phyloP scores from a whole-genome alignment of 768 basidiomycete genomes.

The Galerina sulciceps region DNA sequence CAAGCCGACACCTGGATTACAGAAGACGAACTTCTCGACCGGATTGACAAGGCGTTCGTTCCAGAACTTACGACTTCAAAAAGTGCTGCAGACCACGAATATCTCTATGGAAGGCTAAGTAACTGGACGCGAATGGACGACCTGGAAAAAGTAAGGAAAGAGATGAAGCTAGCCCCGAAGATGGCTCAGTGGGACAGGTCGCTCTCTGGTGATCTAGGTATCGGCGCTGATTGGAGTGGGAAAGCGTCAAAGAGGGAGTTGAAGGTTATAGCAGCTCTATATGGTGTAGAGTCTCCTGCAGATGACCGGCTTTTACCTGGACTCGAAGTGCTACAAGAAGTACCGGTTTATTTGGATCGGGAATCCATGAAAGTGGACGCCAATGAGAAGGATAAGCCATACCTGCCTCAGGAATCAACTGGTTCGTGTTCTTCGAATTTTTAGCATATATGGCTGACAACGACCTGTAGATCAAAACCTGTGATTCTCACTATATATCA shows the following conservation, averaged over 20 bases:
- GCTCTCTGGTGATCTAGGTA: background rate
- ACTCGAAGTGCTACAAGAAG: conserved; percentile 50
- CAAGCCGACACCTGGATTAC: conserved; percentile 75
- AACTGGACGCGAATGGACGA: conserved; percentile 15
- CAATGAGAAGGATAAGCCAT: conserved; percentile 4
- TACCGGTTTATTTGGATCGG: conserved; percentile 17
- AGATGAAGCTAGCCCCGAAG: conserved; percentile 35
- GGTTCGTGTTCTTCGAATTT: background rate
- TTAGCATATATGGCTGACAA: background rate
- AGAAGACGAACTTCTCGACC: conserved; percentile 62
- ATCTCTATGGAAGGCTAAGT: background rate
- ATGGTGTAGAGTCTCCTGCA: conserved; percentile 44
- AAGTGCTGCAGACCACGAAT: background rate
- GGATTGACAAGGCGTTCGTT: conserved; percentile 70
- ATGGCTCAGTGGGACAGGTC: conserved; percentile 40
- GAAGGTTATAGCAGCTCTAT: conserved; percentile 55
- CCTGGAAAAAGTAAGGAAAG: conserved; percentile 20
- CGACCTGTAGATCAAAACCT: background rate
- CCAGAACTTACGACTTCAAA: conserved; percentile 17
- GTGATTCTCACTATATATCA: background rate
- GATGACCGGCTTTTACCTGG: conserved; percentile 40
- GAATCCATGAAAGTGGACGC: conserved; percentile 9
- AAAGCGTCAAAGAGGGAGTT: conserved; percentile 35
- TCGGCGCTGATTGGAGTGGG: conserved; percentile 30
- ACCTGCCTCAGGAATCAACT: background rate